Base-by-base conservation (phyloP, 768 basidiomycete species). In the Leccinum olivaceopallidum region DNA sequence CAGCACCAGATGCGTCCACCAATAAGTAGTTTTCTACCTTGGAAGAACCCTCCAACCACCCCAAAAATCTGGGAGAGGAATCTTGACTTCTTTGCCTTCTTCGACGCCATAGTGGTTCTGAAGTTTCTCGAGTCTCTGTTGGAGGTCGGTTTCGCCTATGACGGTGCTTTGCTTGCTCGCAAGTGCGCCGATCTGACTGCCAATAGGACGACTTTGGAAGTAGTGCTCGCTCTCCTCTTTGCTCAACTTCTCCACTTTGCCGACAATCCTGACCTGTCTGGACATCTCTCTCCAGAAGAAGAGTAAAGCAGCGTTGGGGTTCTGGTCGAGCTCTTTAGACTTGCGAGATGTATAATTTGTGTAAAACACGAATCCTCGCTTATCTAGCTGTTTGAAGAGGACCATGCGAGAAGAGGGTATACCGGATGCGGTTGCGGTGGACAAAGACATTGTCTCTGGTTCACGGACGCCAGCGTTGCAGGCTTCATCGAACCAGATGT, bases 291-390 rank as follows among this genome's bases (percentile, higher is more conserved):
- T 77, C 97, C 96, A 98, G 78, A 95, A 97, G 69, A 98, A 92
- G 10, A 88, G 87, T 20, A 96, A 78, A 1, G 92, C 86, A 5
- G 90, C 94, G 71, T 87, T 79, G 0, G 92, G 92, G 70, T 95
- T 95, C 42, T 77, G 81, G 6, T 75, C 59, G 30, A 98, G 81
- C 73, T 98, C 97, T 47, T 76, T 71, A 4, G 93, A 94, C 77
- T 98, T 99, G 65, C 95, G 85, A 12, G 94, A 96, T 44, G 86
- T 84, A 78, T 98, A 98, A 77, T 99, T 99, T 34, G 96, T 98
- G 82, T 84, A 99, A 78, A 98, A 97, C 59, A 96, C 85, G 78
- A 98, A 98, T 55, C 97, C 97, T 57, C 80, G 85, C 32, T 81
- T 69, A 78, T 98, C 97, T 67, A 93, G 85, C 70, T 94, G 85